Base-by-base conservation (phyloP, 2,329 filamentous ascomycete species). In the Fusarium liriodendri region DNA sequence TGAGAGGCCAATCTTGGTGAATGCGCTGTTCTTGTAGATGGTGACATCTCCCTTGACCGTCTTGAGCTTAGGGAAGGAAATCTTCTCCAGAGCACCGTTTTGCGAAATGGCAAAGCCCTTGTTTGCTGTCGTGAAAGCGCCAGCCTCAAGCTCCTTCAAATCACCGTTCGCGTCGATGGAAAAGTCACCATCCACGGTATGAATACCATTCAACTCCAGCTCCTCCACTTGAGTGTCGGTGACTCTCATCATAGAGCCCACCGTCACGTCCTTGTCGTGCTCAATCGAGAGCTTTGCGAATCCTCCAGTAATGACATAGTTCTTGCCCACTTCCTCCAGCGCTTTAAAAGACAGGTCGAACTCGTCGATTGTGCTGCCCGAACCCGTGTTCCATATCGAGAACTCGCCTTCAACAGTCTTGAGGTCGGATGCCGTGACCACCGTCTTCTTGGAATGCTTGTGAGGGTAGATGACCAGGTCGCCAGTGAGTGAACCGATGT, bases 391-490 rank as follows among this genome's bases (percentile, higher is more conserved):
- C 72, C 66, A 73, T 59, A 79, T 63, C 29, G 77, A 78, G 10
- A 79, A 29, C 5, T 33, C 72, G 13, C 78, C 78, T 3, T 72
- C 72, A 2, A 79, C 50, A 9, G 67, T 73, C 57, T 76, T 73
- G 6, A 79, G 70, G 16, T 64, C 72, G 18, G 74, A 58, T 8
- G 70, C 78, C 25, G 71, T 68, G 3, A 79, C 67, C 3, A 64
- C 67, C 5, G 77, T 79, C 67, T 78, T 77, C 50, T 78, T 75
- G 5, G 75, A 77, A 6, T 66, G 45, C 11, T 68, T 59, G 20
- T 77, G 66, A 22, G 78, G 76, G 68, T 79, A 79, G 10, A 79
- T 78, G 7, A 79, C 74, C 6, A 79, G 37, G 45, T 75, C 69
- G 10, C 77, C 76, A 3, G 74, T 71, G 11, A 79, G 66, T 18